phyloP scores from a whole-genome alignment of 2,329 filamentous ascomycete species.

The Colletotrichum sansevieriae region DNA sequence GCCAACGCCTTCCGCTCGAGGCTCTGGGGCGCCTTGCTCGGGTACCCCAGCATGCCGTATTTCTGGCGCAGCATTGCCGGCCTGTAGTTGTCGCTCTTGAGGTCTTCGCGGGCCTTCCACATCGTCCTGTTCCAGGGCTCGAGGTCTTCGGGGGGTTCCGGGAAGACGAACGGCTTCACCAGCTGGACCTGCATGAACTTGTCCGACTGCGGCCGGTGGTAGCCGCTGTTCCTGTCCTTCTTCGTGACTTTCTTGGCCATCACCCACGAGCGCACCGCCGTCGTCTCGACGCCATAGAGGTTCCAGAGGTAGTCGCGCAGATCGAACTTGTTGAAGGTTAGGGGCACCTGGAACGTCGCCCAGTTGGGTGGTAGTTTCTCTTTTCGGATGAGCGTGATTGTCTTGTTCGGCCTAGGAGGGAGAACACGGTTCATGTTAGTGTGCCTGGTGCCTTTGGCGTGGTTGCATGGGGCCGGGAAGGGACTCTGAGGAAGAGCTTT shows the following conservation, averaged over 20 bases:
- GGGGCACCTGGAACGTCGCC: conserved; percentile 90
- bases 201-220: conserved; percentile 77
- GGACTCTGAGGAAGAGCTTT: background rate
- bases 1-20: conserved; percentile 55
- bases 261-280: conserved; percentile 83
- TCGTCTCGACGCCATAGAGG: conserved; percentile 81
- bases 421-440: background rate
- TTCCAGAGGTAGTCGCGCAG: conserved; percentile 94
- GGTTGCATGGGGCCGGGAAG: background rate
- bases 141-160: conserved; percentile 73
- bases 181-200: conserved; percentile 98
- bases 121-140: conserved; percentile 74
- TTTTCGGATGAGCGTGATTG: conserved; percentile 81
- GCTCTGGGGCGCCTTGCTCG: conserved; percentile 56
- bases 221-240: conserved; percentile 63
- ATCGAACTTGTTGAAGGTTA: conserved; percentile 96
- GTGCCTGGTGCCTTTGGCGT: background rate
- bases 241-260: conserved; percentile 72
- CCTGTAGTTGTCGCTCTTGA: conserved; percentile 51
- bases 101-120: conserved; percentile 63
- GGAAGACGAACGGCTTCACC: conserved; percentile 89
- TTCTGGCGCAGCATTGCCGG: conserved; percentile 44
- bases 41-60: conserved; percentile 50
- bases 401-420: conserved; percentile 78
- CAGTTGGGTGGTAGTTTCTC: conserved; percentile 80